Conservation (phyloP, 495 filamentous ascomycete species). For the Platismatia glauca region DNA sequence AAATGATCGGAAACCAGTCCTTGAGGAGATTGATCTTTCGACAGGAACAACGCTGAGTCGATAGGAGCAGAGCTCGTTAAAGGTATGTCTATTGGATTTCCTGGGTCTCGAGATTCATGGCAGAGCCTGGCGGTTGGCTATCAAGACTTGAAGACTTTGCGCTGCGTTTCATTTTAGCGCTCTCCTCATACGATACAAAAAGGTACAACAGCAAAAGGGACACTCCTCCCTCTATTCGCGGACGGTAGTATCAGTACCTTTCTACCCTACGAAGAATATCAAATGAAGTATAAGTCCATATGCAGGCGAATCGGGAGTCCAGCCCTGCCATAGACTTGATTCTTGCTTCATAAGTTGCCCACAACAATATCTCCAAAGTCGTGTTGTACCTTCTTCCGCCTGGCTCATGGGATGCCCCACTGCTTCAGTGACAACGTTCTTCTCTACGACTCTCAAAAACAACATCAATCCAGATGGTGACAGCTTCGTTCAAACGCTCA, state of each 20-base stretch:
- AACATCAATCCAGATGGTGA: too few relatives aligned
- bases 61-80: too few relatives aligned
- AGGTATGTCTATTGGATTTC: too few relatives aligned
- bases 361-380: not conserved
- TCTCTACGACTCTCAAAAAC: not conserved
- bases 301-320: not conserved
- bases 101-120: not conserved
- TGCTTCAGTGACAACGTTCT: not conserved
- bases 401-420: not conserved
- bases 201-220: not conserved
- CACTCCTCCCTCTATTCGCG: not conserved
- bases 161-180: not conserved
- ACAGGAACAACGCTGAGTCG: too few relatives aligned
- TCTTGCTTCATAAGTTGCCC: not conserved
- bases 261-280: not conserved
- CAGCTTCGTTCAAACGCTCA: too few relatives aligned
- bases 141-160: not conserved
- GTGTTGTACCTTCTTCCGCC: not conserved
- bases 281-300: not conserved
- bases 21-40: too few relatives aligned
- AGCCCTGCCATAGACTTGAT: not conserved
- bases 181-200: not conserved
- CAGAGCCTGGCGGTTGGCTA: not conserved
- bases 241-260: not conserved
- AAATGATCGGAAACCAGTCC: too few relatives aligned